Percentiles rank a stretch among this genome's conserved stretches.
Conservation (phyloP, 768 basidiomycete genomes). For the Pleurotus sapidus region DNA sequence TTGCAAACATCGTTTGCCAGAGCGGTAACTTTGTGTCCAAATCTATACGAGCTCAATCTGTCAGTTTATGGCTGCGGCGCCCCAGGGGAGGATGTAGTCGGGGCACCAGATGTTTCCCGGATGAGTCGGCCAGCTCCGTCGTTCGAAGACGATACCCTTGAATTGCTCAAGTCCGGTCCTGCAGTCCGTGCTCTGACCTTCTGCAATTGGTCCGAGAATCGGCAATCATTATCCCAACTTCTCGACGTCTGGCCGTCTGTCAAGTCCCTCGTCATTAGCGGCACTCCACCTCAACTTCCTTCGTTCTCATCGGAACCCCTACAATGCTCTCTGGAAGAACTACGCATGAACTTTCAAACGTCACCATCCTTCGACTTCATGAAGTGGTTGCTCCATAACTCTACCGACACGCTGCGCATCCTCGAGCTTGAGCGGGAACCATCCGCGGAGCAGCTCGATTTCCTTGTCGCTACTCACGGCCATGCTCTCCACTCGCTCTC, state of each 20-base stretch:
- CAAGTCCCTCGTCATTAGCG: slow-evolving; percentile 53
- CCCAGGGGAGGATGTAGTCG: slow-evolving; percentile 48
- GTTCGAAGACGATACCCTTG: slow-evolving; percentile 50
- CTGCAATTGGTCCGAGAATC: slow-evolving; percentile 70
- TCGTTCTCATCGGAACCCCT: slow-evolving; percentile 40
- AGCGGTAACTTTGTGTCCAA: slow-evolving; percentile 58
- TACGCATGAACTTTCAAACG: slow-evolving; percentile 67
- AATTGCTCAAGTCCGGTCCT: slow-evolving; percentile 53
- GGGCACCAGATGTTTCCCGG: slow-evolving; percentile 42
- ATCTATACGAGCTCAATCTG: slow-evolving; percentile 52
- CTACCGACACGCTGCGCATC: slow-evolving; percentile 41
- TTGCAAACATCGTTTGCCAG: slow-evolving; percentile 54
- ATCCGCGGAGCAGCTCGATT: slow-evolving; percentile 49
- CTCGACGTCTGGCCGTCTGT: slow-evolving; percentile 63
- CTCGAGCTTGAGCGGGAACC: slow-evolving; percentile 66
- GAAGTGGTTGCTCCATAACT: slow-evolving; percentile 67
- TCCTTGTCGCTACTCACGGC: slow-evolving; percentile 48
- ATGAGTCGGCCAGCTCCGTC: slow-evolving; percentile 49
- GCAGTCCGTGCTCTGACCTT: slow-evolving; percentile 52
- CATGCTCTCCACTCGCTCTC: slow-evolving; percentile 50
- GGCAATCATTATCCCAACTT: slow-evolving; percentile 53
- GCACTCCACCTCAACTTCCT: slow-evolving; percentile 51
- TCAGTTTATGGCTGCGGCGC: slow-evolving; percentile 57
- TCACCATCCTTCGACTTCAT: slow-evolving; percentile 61
- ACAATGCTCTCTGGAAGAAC: slow-evolving; percentile 43